These are phyloP conservation scores for Candolleomyces eurysporus DNA, from an alignment of 768 basidiomycete genomes.

Conservation along the genomic window DNA sequence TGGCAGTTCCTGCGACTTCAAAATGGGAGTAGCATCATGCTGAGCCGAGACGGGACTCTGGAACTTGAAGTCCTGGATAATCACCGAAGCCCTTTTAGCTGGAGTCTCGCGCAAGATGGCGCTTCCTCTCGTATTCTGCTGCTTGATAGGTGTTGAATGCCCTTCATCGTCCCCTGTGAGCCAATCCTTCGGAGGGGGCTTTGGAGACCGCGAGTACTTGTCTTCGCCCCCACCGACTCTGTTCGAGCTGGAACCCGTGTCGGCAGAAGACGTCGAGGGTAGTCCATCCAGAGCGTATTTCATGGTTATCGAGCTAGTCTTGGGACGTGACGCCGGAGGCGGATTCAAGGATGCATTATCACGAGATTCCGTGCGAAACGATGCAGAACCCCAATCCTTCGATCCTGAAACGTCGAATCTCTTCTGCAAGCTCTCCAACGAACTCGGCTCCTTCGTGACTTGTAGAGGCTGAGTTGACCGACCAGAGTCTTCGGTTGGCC, in stretches of 20 bases:
- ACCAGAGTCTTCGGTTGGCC: not conserved
- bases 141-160: constrained; percentile 14
- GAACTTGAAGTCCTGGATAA: constrained; percentile 45
- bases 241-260: not conserved
- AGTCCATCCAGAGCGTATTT: constrained; percentile 7
- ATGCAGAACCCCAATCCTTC: constrained; percentile 6
- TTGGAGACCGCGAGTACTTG: constrained; percentile 12
- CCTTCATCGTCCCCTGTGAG: constrained; percentile 66
- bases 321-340: not conserved
- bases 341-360: not conserved
- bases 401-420: not conserved
- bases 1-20: constrained; percentile 12
- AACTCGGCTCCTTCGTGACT: not conserved
- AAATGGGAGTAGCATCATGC: constrained; percentile 28
- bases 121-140: constrained; percentile 22
- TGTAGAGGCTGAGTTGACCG: not conserved
- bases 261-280: not conserved
- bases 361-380: not conserved
- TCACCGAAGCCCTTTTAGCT: constrained; percentile 68
- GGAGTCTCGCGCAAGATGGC: constrained; percentile 68
- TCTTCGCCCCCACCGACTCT: not conserved
- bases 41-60: constrained; percentile 37
- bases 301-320: constrained; percentile 7
- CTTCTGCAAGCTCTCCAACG: constrained; percentile 5
- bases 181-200: constrained; percentile 57